Base-by-base conservation (phyloP, 805 yeast species). In the Candida nemodendra region DNA sequence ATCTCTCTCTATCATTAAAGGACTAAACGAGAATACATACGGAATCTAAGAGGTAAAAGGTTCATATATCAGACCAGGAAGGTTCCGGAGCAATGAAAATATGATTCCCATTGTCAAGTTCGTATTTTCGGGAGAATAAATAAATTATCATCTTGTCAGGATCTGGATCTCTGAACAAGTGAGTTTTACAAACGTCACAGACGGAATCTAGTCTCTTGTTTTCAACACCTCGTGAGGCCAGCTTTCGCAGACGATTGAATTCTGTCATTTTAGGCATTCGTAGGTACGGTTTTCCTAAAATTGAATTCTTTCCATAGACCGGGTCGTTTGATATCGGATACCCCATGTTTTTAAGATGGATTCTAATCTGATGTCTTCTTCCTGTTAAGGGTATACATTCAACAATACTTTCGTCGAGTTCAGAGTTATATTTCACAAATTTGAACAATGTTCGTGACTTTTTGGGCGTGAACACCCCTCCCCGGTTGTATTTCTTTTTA, bases 291-390 rank as follows among this genome's bases (percentile, higher is more conserved):
- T 32, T 16, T 11, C 30, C 11, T 13, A 31, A 18, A 11, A 44
- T 26, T 4, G 43, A 44, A 21, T 44, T 35, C 2, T 21, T 19
- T 2, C 48, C 44, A 35, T 62, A 64, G 15, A 62, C 28, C 9
- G 61, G 56, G 34, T 64, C 68, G 29, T 59, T 55, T 2, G 46
- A 44, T 4, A 64, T 59, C 2, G 68, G 66, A 34, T 41, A 49
- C 0, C 71, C 71, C 35, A 74, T 38, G 42, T 73, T 71, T 13
- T 78, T 54, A 12, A 76, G 51, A 51, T 76, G 81, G 6, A 76
- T 72, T 11, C 81, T 57, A 15, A 76, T 72, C 48, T 76, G 81
- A 56, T 76, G 81, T 58, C 69, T 71, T 34, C 69, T 65, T 0
- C 81, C 81, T 1, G 76, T 66, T 3, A 64, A 36, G 0, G 79